phyloP scores from a whole-genome alignment of 179 eudicot species.

The Beta macrorhiza region DNA sequence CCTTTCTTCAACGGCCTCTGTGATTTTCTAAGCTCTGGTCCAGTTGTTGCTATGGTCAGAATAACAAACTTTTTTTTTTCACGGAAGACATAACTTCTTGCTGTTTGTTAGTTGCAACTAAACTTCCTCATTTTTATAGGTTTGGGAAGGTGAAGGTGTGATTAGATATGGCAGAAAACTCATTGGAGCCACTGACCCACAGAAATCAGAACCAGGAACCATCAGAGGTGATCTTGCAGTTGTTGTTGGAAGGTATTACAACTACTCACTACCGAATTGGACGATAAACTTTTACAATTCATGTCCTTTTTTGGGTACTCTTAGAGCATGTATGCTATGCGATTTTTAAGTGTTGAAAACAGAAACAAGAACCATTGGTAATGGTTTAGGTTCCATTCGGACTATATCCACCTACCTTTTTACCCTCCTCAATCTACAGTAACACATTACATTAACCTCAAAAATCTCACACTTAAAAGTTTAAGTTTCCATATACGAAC shows the following conservation, averaged over 20 bases:
- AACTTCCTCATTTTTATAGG: conserved; percentile 42
- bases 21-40: conserved; percentile 97
- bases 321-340: background rate
- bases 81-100: background rate
- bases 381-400: too few species aligned
- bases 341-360: too few species aligned
- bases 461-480: too few species aligned
- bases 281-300: background rate
- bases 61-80: background rate
- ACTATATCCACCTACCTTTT: too few species aligned
- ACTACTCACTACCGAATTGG: background rate
- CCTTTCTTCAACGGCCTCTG: conserved; percentile 94
- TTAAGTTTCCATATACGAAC: too few species aligned
- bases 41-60: conserved; percentile 95
- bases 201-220: conserved; percentile 98
- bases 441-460: too few species aligned
- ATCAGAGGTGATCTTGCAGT: conserved; percentile 98
- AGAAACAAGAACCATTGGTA: too few species aligned
- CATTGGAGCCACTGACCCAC: conserved; percentile 99
- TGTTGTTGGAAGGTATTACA: conserved; percentile 82
- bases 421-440: too few species aligned
- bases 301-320: background rate
- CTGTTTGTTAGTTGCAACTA: background rate
- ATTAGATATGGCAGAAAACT: conserved; percentile 89
- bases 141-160: conserved; percentile 99